These are phyloP conservation scores for Agastache rugosa DNA, from an alignment of 257 asterid species.

Conservation along the genomic window DNA sequence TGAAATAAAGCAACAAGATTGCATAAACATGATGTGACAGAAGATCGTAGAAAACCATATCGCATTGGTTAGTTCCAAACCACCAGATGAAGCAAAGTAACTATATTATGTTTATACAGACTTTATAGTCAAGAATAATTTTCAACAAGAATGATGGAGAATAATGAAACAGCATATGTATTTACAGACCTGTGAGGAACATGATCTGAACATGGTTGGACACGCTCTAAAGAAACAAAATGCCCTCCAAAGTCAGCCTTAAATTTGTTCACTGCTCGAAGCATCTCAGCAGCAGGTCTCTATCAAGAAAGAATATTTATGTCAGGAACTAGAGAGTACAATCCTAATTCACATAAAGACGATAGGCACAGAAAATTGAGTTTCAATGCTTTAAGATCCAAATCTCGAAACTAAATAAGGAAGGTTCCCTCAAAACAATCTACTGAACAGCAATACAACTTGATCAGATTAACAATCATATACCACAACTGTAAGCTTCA, in stretches of 20 bases:
- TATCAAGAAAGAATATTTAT: constrained; percentile 40
- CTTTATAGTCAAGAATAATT: constrained; percentile 1
- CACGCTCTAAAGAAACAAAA: constrained; percentile 80
- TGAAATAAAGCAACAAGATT: background rate
- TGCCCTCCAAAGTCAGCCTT: constrained; percentile 98
- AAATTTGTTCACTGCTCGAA: constrained; percentile 86
- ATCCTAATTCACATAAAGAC: constrained; percentile 19
- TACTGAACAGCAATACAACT: constrained; percentile 9
- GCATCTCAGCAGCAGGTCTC: constrained; percentile 93
- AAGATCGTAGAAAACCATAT: constrained; percentile 1
- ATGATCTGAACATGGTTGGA: constrained; percentile 94
- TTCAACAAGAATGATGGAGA: background rate
- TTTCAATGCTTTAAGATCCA: constrained; percentile 12
- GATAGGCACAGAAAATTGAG: background rate
- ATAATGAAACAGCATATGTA: constrained; percentile 2
- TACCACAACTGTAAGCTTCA: constrained; percentile 16
- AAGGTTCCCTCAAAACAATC: constrained; percentile 25
- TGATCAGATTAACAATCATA: constrained; percentile 8
- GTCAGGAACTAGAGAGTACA: constrained; percentile 26
- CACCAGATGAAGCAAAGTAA: constrained; percentile 20
- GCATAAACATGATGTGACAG: background rate
- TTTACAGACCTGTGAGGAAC: constrained; percentile 90
- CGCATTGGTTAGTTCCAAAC: background rate
- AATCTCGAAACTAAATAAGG: constrained; percentile 5
- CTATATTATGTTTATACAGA: background rate